A percentile compares a stretch with the other conserved stretches of the same genome.
Conservation (phyloP, 352 stramenopile species). For the Phytophthora pisi region DNA sequence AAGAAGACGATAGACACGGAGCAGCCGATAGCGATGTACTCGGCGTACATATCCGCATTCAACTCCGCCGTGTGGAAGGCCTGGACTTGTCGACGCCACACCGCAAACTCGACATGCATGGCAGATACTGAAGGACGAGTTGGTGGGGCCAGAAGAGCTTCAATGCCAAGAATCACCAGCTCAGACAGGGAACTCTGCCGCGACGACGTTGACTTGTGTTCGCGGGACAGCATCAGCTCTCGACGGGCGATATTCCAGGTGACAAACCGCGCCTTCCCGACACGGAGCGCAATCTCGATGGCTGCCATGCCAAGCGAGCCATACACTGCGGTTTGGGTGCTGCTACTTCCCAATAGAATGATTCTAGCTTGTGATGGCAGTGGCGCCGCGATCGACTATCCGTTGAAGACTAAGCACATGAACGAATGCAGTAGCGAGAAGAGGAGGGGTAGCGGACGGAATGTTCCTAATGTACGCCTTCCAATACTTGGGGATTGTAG, state of each 20-base stretch:
- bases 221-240: not conserved
- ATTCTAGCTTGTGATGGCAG: slow-evolving; percentile 26
- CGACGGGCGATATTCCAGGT: slow-evolving; percentile 16
- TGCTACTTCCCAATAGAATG: slow-evolving; percentile 32
- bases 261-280: slow-evolving; percentile 29
- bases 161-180: not conserved
- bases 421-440: slow-evolving; percentile 27
- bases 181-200: not conserved
- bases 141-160: not conserved
- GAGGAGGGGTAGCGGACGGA: not conserved
- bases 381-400: slow-evolving; percentile 6
- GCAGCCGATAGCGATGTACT: slow-evolving; percentile 48
- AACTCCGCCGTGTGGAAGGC: slow-evolving; percentile 20
- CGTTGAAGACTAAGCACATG: slow-evolving; percentile 21
- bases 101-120: slow-evolving; percentile 5
- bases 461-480: slow-evolving; percentile 4
- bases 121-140: not conserved
- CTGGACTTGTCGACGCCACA: slow-evolving; percentile 18
- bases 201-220: not conserved
- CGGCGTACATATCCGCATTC: slow-evolving; percentile 37
- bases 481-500: slow-evolving; percentile 6
- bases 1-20: slow-evolving; percentile 38
- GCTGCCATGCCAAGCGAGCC: slow-evolving; percentile 34
- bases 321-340: slow-evolving; percentile 4
- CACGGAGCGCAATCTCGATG: slow-evolving; percentile 34